These are phyloP conservation scores for Botrytis porri DNA, from an alignment of 2,329 filamentous ascomycete species.

Conservation along the genomic window DNA sequence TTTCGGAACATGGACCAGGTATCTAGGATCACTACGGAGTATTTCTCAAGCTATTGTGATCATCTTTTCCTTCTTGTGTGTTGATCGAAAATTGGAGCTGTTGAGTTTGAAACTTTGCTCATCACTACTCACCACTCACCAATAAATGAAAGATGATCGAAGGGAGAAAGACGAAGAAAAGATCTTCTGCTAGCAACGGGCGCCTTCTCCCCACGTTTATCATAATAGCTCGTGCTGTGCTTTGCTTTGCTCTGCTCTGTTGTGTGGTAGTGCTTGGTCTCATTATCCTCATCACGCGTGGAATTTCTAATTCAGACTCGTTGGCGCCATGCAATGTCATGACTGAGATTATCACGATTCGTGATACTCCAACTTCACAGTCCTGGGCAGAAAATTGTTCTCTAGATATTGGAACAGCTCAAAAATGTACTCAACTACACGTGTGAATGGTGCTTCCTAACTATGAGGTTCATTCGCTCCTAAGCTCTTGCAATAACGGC, in stretches of 20 bases:
- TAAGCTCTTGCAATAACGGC: not conserved
- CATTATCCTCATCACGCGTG: not conserved
- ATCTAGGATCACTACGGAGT: no score
- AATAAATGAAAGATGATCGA: not conserved
- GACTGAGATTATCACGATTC: no score
- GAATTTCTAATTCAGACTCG: not conserved
- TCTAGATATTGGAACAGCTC: not conserved
- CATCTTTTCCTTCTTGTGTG: no score
- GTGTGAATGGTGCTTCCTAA: slow-evolving; percentile 3
- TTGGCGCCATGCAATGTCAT: not conserved
- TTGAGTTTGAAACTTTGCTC: not conserved
- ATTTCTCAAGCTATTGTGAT: not conserved
- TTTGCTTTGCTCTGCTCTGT: no score
- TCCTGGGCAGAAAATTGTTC: not conserved
- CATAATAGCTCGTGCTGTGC: not conserved
- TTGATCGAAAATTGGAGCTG: not conserved
- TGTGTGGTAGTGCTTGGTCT: not conserved
- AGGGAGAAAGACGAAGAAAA: not conserved
- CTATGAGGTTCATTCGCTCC: not conserved
- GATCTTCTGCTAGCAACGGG: not conserved
- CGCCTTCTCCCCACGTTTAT: not conserved
- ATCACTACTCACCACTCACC: not conserved
- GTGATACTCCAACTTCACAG: not conserved
- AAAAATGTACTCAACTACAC: not conserved
- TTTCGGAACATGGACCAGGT: not conserved